phyloP scores from a whole-genome alignment of 148 eudicot species.

The Nyssa sinensis region DNA sequence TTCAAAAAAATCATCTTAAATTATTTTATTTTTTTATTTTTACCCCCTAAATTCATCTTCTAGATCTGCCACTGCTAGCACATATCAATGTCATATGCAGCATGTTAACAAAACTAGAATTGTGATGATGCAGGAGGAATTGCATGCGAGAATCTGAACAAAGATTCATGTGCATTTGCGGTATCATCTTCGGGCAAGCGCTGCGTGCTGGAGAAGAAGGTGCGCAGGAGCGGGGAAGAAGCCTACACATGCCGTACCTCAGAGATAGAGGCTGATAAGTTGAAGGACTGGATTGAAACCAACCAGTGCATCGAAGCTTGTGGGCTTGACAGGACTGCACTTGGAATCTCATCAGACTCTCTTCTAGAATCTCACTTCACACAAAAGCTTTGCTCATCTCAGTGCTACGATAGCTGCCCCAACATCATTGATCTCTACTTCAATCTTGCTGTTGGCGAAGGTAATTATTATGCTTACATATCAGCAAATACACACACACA shows the following conservation, averaged over 20 bases:
- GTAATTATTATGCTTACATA: constrained; percentile 22
- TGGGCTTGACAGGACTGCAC: constrained; percentile 51
- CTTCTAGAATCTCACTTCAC: constrained; percentile 58
- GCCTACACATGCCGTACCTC: constrained; percentile 50
- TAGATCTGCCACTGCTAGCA: too few relatives aligned
- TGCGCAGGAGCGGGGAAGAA: constrained; percentile 44
- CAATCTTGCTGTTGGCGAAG: constrained; percentile 81
- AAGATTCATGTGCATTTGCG: constrained; percentile 61
- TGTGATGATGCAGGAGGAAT: constrained; percentile 29
- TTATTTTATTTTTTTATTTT: too few relatives aligned
- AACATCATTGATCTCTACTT: constrained; percentile 71
- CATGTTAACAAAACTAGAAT: too few relatives aligned
- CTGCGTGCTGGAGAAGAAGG: constrained; percentile 61
- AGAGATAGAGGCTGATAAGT: constrained; percentile 43
- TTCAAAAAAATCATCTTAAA: too few relatives aligned
- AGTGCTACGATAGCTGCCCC: constrained; percentile 58
- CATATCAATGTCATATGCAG: too few relatives aligned
- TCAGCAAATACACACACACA: too few relatives aligned
- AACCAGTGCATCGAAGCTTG: constrained; percentile 53
- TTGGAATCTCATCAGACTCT: constrained; percentile 74
- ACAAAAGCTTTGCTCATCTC: constrained; percentile 58
- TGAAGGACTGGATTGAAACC: constrained; percentile 52
- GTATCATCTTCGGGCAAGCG: constrained; percentile 59
- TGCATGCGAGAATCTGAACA: constrained; percentile 56
- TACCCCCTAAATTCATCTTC: too few relatives aligned